Percentiles rank a stretch among this genome's conserved stretches.
Evolutionary conservation across 2,329 filamentous ascomycete species (phyloP).

Genomic region (Ceratocystis smalleyi): DNA sequence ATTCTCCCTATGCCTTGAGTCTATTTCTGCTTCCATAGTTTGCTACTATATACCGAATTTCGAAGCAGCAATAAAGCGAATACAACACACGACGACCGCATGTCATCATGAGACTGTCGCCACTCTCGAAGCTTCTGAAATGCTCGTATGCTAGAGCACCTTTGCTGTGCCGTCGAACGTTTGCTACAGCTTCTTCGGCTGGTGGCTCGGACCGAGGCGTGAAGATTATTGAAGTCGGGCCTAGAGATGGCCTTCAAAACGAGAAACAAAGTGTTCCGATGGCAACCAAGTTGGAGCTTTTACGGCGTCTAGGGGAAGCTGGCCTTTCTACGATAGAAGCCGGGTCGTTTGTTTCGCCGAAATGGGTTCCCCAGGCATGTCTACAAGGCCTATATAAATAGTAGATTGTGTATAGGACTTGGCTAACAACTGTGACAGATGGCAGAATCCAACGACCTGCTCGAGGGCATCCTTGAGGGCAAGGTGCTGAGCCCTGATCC

Average conservation of each 20-base stretch:
- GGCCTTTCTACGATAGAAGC: constrained; percentile 63
- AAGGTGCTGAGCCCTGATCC: constrained; percentile 38
- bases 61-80: neutral
- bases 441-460: constrained; percentile 61
- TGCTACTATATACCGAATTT: neutral
- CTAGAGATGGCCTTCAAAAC: constrained; percentile 76
- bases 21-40: neutral
- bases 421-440: constrained; percentile 35
- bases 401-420: neutral
- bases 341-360: constrained; percentile 68
- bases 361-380: constrained; percentile 68
- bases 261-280: constrained; percentile 58
- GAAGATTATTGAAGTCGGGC: constrained; percentile 67
- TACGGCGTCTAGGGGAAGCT: constrained; percentile 50
- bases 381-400: neutral
- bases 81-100: neutral
- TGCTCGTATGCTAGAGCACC: neutral
- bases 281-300: constrained; percentile 60
- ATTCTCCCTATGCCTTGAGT: neutral
- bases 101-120: neutral
- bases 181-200: constrained; percentile 11
- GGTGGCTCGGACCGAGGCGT: constrained; percentile 29
- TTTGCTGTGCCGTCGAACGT: constrained; percentile 7
- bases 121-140: neutral
- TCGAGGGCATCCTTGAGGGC: constrained; percentile 48